phyloP scores from a whole-genome alignment of 495 filamentous ascomycete genomes.

The Xylaria castorea region DNA sequence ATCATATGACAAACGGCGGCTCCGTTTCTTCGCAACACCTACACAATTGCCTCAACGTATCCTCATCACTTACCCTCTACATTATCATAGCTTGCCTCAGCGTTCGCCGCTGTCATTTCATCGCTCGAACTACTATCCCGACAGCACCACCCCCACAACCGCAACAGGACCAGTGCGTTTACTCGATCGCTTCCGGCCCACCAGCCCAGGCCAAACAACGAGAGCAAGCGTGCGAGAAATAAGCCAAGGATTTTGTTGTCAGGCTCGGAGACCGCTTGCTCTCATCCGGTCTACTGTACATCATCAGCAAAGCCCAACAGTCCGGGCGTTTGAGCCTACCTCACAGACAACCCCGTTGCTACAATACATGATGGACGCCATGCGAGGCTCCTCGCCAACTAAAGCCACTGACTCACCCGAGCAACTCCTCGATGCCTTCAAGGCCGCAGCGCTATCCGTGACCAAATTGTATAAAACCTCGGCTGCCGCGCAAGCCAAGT shows the following conservation, averaged over 20 bases:
- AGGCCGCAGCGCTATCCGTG: conserved; percentile 88
- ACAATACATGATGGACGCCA: conserved; percentile 34
- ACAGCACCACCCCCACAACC: conserved; percentile 12
- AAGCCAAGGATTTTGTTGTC: conserved; percentile 5
- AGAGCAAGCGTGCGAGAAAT: conserved; percentile 30
- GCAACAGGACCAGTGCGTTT: background rate
- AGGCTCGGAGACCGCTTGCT: background rate
- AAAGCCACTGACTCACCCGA: conserved; percentile 67
- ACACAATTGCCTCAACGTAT: background rate
- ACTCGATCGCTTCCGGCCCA: conserved; percentile 28
- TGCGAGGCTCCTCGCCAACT: conserved; percentile 41
- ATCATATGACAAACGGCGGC: conserved; percentile 10
- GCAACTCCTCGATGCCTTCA: conserved; percentile 87
- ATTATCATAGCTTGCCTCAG: background rate
- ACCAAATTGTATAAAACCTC: conserved; percentile 96
- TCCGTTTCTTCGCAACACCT: background rate
- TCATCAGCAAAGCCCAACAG: background rate
- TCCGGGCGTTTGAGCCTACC: background rate
- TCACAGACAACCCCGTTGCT: conserved; percentile 4
- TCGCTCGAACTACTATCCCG: conserved; percentile 1
- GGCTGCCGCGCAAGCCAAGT: conserved; percentile 73
- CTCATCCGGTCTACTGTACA: background rate
- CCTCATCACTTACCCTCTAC: background rate
- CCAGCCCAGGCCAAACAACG: conserved; percentile 31
- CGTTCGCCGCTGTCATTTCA: background rate